Conservation (phyloP, 2,329 filamentous ascomycete genomes). For the Sporothrix brunneoviolacea region DNA sequence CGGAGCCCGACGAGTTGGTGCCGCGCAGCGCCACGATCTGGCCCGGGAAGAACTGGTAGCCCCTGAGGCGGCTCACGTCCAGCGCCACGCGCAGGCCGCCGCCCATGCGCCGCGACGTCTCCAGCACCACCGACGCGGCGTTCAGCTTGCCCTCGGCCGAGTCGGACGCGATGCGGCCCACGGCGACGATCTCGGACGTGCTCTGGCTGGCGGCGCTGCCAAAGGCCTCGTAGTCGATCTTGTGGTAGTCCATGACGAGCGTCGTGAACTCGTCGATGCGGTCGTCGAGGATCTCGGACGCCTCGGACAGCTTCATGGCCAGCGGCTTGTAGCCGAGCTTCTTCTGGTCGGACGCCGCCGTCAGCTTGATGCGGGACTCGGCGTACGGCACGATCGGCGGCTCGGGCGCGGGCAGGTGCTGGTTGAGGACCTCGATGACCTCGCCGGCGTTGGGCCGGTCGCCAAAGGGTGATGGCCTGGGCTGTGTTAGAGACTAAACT, state of each 20-base stretch:
- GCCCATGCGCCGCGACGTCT: slow-evolving; percentile 78
- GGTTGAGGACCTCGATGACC: slow-evolving; percentile 75
- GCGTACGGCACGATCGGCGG: slow-evolving; percentile 64
- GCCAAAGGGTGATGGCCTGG: slow-evolving; percentile 58
- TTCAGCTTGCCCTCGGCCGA: slow-evolving; percentile 81
- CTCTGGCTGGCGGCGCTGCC: slow-evolving; percentile 81
- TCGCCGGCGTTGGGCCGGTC: slow-evolving; percentile 75
- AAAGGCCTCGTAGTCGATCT: slow-evolving; percentile 72
- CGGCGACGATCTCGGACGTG: slow-evolving; percentile 78
- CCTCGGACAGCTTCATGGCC: slow-evolving; percentile 89
- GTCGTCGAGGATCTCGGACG: slow-evolving; percentile 90
- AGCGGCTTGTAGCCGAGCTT: slow-evolving; percentile 89
- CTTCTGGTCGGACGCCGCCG: slow-evolving; percentile 78
- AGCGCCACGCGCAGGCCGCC: slow-evolving; percentile 76
- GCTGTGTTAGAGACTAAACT: no score
- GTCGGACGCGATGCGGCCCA: slow-evolving; percentile 88
- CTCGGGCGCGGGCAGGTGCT: slow-evolving; percentile 60
- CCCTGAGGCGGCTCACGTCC: slow-evolving; percentile 59
- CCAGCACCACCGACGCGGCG: slow-evolving; percentile 74
- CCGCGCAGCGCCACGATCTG: slow-evolving; percentile 86
- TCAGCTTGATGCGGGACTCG: slow-evolving; percentile 76
- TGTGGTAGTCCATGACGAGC: slow-evolving; percentile 67
- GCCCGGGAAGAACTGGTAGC: slow-evolving; percentile 85
- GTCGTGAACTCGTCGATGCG: slow-evolving; percentile 82
- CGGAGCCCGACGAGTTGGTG: slow-evolving; percentile 76